Conservation (phyloP, 495 filamentous ascomycete species). For the Cryomyces minteri region DNA sequence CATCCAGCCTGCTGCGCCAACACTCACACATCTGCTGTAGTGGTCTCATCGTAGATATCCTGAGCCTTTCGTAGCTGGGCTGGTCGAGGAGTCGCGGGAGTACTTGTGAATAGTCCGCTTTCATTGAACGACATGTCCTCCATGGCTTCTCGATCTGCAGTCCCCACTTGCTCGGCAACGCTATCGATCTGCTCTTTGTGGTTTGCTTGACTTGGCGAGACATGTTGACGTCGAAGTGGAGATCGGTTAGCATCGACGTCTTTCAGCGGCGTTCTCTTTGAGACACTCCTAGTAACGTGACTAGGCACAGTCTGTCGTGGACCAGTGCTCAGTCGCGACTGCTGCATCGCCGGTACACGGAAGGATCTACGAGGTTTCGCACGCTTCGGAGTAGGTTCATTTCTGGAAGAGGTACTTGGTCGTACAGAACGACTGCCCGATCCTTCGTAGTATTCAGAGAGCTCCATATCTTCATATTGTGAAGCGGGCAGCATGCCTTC, state of each 20-base stretch:
- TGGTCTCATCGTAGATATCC: background rate
- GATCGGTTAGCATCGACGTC: background rate
- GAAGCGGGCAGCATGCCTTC: too few species aligned
- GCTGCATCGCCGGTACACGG: slow-evolving; percentile 2
- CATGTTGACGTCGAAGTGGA: background rate
- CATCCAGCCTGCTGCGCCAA: too few species aligned
- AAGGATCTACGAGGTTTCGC: slow-evolving; percentile 9
- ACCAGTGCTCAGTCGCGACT: background rate
- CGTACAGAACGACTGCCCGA: too few species aligned
- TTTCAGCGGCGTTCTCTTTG: slow-evolving; percentile 4
- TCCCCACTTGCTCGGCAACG: background rate
- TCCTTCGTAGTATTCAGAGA: too few species aligned
- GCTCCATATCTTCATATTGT: too few species aligned
- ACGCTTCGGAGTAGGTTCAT: slow-evolving; percentile 18
- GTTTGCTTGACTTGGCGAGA: background rate
- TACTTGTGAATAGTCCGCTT: slow-evolving; percentile 1
- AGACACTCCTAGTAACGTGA: background rate
- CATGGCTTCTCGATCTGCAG: background rate
- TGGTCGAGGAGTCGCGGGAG: background rate
- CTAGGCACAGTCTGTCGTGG: background rate
- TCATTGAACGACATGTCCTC: background rate
- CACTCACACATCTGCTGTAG: background rate
- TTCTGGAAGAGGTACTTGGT: slow-evolving; percentile 1
- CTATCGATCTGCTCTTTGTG: background rate
- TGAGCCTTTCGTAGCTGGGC: too few species aligned